Base-by-base conservation (phyloP, 1,139 yeast species). In the Geotrichum europaeum region DNA sequence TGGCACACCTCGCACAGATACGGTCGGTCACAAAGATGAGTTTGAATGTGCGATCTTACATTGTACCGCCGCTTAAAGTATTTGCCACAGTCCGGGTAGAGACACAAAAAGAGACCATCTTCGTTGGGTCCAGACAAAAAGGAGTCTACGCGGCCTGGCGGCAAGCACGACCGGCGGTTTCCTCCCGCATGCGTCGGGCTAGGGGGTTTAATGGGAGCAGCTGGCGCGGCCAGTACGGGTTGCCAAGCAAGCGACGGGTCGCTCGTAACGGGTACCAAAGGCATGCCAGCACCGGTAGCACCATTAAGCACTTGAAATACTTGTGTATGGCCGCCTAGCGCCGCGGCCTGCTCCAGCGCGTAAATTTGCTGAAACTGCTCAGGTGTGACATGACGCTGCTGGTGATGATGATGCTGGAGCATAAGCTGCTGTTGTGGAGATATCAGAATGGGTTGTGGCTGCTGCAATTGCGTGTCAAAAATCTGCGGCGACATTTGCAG, bases 41-140 rank as follows among this genome's bases (percentile, higher is more conserved):
- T 95, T 72, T 95, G 99, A 61, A 95, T 92, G 72, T 95, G 99
- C 0, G 97, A 90, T 64, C 98, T 80, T n/a, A 90, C 91, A 71
- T 95, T 95, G 75, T 95, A 95, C 57, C 97, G 79, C 70, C 99
- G 80, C 10, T 92, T 85, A 75, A 95, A 94, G 61, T 82, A 78
- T 73, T 95, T 91, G 20, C 89, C 88, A 75, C 99, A 95, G 60
- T 82, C 81, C 30, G 88, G 84, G 73, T 80, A 94, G 62, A 83
- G 79, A 73, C 99, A 95, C 49, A 85, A 81, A 74, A 82, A 95
- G 40, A 76, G 69, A 13, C 78, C 78, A 58, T 86, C 82, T 58
- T 81, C 86, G 68, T 87, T 86, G 1, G 96, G 96, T 0, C 96
- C 96, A 25, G 78, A 79, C 76, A 95, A 87, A 70, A 87, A 90